phyloP scores from a whole-genome alignment of 495 filamentous ascomycete genomes.

The Penicillium alfredii region DNA sequence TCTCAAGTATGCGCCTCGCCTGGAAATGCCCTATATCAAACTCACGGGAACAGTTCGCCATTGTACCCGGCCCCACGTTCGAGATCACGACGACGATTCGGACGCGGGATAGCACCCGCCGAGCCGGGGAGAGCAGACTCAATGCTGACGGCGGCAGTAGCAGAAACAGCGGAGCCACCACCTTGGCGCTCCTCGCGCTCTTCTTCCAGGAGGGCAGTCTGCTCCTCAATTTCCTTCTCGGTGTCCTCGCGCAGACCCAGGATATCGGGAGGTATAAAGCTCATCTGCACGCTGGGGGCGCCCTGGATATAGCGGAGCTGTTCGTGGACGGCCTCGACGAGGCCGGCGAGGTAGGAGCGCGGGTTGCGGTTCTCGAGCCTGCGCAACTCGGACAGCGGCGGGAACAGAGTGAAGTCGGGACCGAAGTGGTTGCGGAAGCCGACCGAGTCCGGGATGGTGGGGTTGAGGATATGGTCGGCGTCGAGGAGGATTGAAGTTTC shows the following conservation, averaged over 20 bases:
- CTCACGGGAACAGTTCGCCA: conserved; percentile 44
- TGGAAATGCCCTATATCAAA: no score
- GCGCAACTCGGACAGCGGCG: conserved; percentile 62
- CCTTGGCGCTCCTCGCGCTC: conserved; percentile 39
- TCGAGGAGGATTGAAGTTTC: conserved; percentile 89
- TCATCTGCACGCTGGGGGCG: conserved; percentile 82
- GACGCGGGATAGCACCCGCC: conserved; percentile 18
- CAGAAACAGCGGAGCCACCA: conserved; percentile 14
- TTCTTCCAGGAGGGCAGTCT: conserved; percentile 56
- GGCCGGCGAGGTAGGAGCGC: conserved; percentile 63
- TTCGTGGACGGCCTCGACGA: conserved; percentile 70
- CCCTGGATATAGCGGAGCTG: conserved; percentile 79
- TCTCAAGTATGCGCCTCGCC: no score
- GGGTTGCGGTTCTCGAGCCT: conserved; percentile 74
- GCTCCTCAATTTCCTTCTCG: conserved; percentile 70
- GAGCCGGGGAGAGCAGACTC: conserved; percentile 13
- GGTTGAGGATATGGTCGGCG: conserved; percentile 62
- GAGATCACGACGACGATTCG: conserved; percentile 33
- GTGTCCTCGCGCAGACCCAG: conserved; percentile 68
- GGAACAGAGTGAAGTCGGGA: conserved; percentile 73
- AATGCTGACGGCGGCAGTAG: conserved; percentile 2
- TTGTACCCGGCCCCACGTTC: conserved; percentile 38
- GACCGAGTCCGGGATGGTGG: conserved; percentile 63
- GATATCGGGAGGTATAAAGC: conserved; percentile 73
- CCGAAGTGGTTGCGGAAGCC: conserved; percentile 77